phyloP scores from a whole-genome alignment of 805 yeast genomes.

The Saccharomycopsis microspora region DNA sequence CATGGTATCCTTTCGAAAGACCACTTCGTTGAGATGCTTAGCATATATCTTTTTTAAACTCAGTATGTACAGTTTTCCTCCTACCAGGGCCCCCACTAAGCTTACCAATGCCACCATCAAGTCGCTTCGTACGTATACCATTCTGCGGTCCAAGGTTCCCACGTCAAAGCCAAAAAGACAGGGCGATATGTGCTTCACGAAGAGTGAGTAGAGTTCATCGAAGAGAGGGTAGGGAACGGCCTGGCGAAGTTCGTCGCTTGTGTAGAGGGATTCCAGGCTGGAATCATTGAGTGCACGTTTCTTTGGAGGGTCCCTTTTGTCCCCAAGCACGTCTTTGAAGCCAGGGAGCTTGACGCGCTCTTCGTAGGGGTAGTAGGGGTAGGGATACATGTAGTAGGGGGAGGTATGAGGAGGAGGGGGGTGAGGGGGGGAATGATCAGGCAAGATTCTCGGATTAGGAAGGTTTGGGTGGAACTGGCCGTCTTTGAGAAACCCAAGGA shows the following conservation, averaged over 20 bases:
- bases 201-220: conserved; percentile 36
- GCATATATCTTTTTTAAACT: conserved; percentile 14
- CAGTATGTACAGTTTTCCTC: conserved; percentile 24
- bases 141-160: conserved; percentile 34
- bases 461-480: conserved; percentile 8
- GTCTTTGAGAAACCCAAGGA: conserved; percentile 25
- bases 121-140: conserved; percentile 45
- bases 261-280: not conserved
- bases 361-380: not conserved
- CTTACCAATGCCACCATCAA: conserved; percentile 48
- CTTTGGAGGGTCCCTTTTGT: conserved; percentile 4
- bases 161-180: conserved; percentile 59
- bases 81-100: conserved; percentile 52
- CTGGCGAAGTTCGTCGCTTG: not conserved
- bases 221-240: conserved; percentile 2
- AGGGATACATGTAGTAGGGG: not conserved
- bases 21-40: not conserved
- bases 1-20: not conserved
- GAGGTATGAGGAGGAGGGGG: not conserved
- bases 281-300: not conserved
- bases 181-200: conserved; percentile 44
- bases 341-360: not conserved
- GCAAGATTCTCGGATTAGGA: conserved; percentile 1
- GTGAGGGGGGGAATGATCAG: not conserved
- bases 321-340: conserved; percentile 2